A percentile compares a stretch with the other conserved stretches of the same genome.
Conservation (phyloP, 176 grass and related monocot genomes). For the Tuctoria greenei region DNA sequence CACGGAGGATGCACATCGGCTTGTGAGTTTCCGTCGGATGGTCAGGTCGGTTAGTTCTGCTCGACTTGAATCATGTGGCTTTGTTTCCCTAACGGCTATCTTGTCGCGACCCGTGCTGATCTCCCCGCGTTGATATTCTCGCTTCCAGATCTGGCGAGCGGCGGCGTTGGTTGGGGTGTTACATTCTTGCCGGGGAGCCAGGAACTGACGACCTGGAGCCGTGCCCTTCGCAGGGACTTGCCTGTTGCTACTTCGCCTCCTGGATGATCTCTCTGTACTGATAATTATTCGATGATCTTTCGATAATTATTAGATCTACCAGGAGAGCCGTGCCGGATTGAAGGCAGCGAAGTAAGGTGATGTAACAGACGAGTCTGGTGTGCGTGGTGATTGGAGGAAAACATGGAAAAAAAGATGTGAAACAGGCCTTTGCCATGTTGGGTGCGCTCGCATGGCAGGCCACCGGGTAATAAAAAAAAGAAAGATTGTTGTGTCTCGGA, state of each 20-base stretch:
- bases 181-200: neutral
- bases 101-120: neutral
- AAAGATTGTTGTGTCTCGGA: conserved; percentile 23
- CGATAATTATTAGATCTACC: conserved; percentile 55
- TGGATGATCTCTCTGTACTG: conserved; percentile 32
- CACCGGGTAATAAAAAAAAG: conserved; percentile 43
- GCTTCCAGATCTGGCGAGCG: neutral
- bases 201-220: neutral
- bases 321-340: conserved; percentile 26
- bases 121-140: neutral
- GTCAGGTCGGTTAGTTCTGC: neutral
- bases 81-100: neutral
- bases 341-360: conserved; percentile 42
- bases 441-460: conserved; percentile 86
- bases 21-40: rapidly evolving
- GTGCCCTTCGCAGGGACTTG: no score
- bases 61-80: rapidly evolving
- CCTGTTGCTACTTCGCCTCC: neutral
- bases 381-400: neutral
- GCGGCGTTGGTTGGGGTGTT: neutral
- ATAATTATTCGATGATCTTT: conserved; percentile 49
- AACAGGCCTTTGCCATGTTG: conserved; percentile 65
- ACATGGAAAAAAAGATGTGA: neutral
- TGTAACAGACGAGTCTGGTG: conserved; percentile 32
- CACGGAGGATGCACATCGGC: neutral